Evolutionary conservation across 2,329 filamentous ascomycete genomes (phyloP), one percentile per base, ranked within the genome.

Genomic region (Bipolaris gigantea): DNA sequence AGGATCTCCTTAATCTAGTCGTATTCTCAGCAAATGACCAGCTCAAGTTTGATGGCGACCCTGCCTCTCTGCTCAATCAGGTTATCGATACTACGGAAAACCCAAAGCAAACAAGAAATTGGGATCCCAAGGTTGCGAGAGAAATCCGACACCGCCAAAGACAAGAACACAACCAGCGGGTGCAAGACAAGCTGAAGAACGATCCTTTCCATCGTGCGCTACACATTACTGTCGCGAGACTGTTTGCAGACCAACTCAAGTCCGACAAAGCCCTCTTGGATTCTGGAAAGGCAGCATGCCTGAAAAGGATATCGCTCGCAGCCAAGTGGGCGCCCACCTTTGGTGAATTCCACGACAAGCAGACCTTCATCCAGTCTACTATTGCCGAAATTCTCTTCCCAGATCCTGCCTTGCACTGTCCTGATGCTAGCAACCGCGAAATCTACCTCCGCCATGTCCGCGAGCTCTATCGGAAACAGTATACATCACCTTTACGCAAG

Each of bases 291-390:
- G 63, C 71, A 15, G 72, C 74, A 39, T 75, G 76, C 6, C 75
- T 76, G 60, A 74, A 73, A 23, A 69, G 67, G 13, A 78, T 86
- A 49, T 84, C 82, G 0, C 77, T 86, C 0, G 83, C 81, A 50
- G 82, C 77, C 2, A 87, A 87, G 56, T 86, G 84, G 84, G 81
- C 83, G 1, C 84, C 84, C 1, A 79, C 80, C 0, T 76, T 80
- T 16, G 77, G 78, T 32, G 76, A 75, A 34, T 83, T 83, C 59
- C 83, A 85, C 59, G 84, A 86, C 67, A 79, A 80, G 57, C 79
- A 84, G 56, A 86, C 84, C 2, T 80, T 80, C 58, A 77, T 86
- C 55, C 76, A 80, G 30, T 82, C 80, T 41, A 79, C 81, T 11
- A 85, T 86, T 50, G 80, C 83, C 5, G 83, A 86, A 67, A 72